Evolutionary conservation across 2,329 filamentous ascomycete genomes (phyloP).

Genomic region (Phialocephala subalpina): DNA sequence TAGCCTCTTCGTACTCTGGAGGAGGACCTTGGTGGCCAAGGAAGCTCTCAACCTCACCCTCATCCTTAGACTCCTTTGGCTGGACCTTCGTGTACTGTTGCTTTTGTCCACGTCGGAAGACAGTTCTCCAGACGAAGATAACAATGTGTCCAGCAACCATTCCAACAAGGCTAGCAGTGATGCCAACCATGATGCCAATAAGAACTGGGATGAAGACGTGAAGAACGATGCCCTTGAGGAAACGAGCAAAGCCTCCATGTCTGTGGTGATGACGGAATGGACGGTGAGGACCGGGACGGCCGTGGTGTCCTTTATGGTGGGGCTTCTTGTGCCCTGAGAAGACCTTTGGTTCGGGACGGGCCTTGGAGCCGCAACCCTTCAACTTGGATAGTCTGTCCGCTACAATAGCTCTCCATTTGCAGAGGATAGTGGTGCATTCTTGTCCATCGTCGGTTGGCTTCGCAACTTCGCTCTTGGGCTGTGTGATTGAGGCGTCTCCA

Average conservation of each 20-base stretch:
- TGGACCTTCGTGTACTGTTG: conserved; percentile 33
- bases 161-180: conserved; percentile 71
- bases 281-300: conserved; percentile 35
- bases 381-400: conserved; percentile 52
- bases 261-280: conserved; percentile 45
- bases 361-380: conserved; percentile 51
- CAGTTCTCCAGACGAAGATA: conserved; percentile 64
- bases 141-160: conserved; percentile 71
- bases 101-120: conserved; percentile 55
- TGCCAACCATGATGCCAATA: conserved; percentile 73
- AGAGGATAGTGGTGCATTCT: conserved; percentile 56
- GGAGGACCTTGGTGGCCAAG: conserved; percentile 40
- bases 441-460: conserved; percentile 44
- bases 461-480: conserved; percentile 37
- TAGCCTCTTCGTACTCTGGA: conserved; percentile 40
- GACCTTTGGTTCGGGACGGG: conserved; percentile 32
- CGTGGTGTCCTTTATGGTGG: conserved; percentile 38
- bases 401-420: conserved; percentile 62
- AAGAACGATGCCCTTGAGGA: conserved; percentile 63
- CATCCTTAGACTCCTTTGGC: conserved; percentile 33
- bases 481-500: conserved; percentile 50
- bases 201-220: conserved; percentile 73
- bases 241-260: conserved; percentile 52
- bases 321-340: conserved; percentile 25
- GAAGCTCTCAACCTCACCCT: conserved; percentile 39